Evolutionary conservation across 2,329 filamentous ascomycete species (phyloP), one percentile per base, ranked within the genome.

Genomic region (Aspergillus thermomutatus): DNA sequence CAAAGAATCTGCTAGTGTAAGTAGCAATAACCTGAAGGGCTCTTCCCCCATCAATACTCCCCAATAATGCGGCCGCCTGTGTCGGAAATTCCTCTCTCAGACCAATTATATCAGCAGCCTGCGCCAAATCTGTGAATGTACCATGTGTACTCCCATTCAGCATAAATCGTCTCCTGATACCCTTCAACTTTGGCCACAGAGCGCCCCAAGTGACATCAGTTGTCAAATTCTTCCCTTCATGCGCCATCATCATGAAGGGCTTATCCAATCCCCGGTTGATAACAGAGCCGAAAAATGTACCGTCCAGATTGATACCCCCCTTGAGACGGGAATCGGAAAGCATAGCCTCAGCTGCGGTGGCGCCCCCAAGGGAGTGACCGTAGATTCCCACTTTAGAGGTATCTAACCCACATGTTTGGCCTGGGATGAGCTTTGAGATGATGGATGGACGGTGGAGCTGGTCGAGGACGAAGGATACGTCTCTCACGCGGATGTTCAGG

Each of bases 211-310:
- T 54, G 3, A 2, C 7, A 10, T 50, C 40, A 19, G 40, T 41
- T 19, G 40, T 41, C n/a, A 41, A 9, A 19, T 41, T 41, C 40
- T 41, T 41, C 40, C 40, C 40, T 41, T 41, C 40, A 4, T 41
- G 14, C 2, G 31, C 76, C 82, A 83, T 37, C n/a, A 55, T 17
- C 57, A 54, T 9, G 66, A 85, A 89, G 54, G 88, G 87, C 59
- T 94, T 9, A 77, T 96, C 50, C 7, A 50, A 23, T 8, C 61
- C 60, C 7, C 26, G 43, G 23, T 59, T 26, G 2, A 56, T 10
- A 3, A 58, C 57, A 5, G 48, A 52, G 9, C 59, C 61, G 23
- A 47, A 72, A 52, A 74, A 59, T 19, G 52, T 62, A 4, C 74
- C 72, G 50, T 76, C 73, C n/a, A 76, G 56, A 49, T 76, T 73